Evolutionary conservation across 2,329 filamentous ascomycete genomes (phyloP).

Genomic region (Fusarium praegraminearum): DNA sequence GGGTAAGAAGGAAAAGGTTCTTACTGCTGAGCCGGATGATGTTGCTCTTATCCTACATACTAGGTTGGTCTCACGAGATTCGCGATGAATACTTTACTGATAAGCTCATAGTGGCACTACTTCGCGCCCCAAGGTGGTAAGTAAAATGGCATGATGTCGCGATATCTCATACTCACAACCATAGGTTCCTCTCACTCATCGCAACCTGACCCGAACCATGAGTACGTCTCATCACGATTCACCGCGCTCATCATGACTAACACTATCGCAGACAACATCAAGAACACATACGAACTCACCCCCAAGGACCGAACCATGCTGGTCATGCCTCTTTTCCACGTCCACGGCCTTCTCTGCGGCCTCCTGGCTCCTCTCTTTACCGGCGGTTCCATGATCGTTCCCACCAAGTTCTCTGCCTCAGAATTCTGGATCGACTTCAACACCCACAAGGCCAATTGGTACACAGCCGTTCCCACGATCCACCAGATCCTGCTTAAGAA

Average conservation of each 20-base stretch:
- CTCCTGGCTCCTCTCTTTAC: conserved; percentile 82
- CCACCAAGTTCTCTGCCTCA: conserved; percentile 81
- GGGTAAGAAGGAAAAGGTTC: conserved; percentile 56
- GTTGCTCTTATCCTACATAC: conserved; percentile 86
- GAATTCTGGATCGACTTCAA: conserved; percentile 87
- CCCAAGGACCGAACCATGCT: conserved; percentile 81
- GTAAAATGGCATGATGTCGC: too few species aligned
- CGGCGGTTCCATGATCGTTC: conserved; percentile 83
- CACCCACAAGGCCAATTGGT: conserved; percentile 84
- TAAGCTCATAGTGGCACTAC: conserved; percentile 73
- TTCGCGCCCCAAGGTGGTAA: conserved; percentile 83
- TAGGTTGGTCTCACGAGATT: conserved; percentile 54
- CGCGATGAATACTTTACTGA: conserved; percentile 39
- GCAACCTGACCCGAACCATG: conserved; percentile 85
- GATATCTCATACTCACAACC: conserved; percentile 20
- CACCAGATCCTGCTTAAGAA: conserved; percentile 88
- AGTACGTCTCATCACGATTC: conserved; percentile 53
- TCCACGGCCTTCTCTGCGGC: conserved; percentile 86
- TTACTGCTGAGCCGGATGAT: conserved; percentile 76
- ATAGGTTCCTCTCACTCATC: conserved; percentile 82
- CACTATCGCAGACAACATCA: conserved; percentile 72
- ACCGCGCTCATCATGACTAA: conserved; percentile 44
- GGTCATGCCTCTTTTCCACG: conserved; percentile 92
- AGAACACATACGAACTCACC: conserved; percentile 79
- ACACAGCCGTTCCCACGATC: conserved; percentile 92